A percentile compares a stretch with the other conserved stretches of the same genome.
These are phyloP conservation scores for Filosporella fistucella DNA, from an alignment of 495 filamentous ascomycete species.

Conservation along the genomic window DNA sequence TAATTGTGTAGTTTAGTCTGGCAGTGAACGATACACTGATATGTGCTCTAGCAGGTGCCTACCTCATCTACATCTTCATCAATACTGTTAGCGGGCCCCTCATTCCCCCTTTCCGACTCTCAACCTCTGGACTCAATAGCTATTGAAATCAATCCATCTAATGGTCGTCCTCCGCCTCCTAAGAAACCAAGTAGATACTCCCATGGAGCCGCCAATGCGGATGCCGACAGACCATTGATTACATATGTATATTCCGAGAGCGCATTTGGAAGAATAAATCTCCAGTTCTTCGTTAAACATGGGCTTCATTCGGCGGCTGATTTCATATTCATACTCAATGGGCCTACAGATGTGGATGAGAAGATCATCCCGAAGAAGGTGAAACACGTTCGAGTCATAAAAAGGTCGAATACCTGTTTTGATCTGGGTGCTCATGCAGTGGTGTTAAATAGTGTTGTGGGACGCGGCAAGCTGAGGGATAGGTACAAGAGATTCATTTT, in stretches of 20 bases:
- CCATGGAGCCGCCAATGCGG: too few species aligned
- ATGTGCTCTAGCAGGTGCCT: too few species aligned
- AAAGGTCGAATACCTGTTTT: slow-evolving; percentile 23
- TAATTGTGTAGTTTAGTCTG: too few species aligned
- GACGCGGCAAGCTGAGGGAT: slow-evolving; percentile 7
- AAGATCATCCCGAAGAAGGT: slow-evolving; percentile 18
- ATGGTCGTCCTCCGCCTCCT: too few species aligned
- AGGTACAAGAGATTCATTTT: slow-evolving; percentile 29
- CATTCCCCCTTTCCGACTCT: too few species aligned
- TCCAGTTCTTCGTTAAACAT: slow-evolving; percentile 27
- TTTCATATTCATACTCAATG: slow-evolving; percentile 33
- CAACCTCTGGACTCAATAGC: too few species aligned
- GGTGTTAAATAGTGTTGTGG: slow-evolving; percentile 15
- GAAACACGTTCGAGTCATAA: slow-evolving; percentile 24
- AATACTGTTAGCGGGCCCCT: too few species aligned
- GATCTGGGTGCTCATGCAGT: slow-evolving; percentile 26
- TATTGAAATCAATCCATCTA: too few species aligned
- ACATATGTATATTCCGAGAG: slow-evolving; percentile 26
- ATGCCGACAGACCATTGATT: background rate
- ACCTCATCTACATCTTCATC: too few species aligned
- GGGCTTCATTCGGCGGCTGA: slow-evolving; percentile 30
- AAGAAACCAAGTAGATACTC: too few species aligned
- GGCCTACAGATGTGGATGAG: slow-evolving; percentile 14
- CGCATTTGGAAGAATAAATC: slow-evolving; percentile 20
- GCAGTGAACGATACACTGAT: too few species aligned